Evolutionary conservation across 2,329 filamentous ascomycete species (phyloP).

Genomic region (Mycosphaerella sp.): DNA sequence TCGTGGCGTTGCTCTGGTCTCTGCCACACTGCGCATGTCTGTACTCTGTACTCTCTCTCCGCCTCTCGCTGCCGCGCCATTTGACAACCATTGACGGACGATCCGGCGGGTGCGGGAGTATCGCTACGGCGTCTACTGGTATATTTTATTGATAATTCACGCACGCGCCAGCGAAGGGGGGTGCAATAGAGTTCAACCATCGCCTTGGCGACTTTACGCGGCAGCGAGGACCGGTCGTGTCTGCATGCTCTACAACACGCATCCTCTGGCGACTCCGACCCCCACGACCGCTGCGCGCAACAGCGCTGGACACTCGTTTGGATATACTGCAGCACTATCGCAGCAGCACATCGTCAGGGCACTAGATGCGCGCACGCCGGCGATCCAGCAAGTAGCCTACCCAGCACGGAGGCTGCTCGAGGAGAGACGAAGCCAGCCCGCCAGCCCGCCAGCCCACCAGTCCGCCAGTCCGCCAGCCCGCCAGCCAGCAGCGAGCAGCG

Average conservation of each 20-base stretch:
- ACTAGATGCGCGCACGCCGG: background rate
- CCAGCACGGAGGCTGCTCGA: slow-evolving; percentile 3
- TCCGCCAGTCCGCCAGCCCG: no score
- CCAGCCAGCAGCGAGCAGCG: no score
- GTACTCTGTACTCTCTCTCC: background rate
- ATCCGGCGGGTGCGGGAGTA: background rate
- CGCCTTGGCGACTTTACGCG: background rate
- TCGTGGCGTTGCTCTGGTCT: background rate
- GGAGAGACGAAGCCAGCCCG: slow-evolving; percentile 3
- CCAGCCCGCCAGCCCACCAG: background rate
- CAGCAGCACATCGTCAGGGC: background rate
- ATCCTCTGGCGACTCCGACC: background rate
- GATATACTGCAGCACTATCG: background rate
- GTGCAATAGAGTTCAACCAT: background rate
- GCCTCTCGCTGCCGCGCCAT: background rate
- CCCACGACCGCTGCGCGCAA: slow-evolving; percentile 4
- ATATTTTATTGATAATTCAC: background rate
- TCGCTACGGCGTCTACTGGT: no score
- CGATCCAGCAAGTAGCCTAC: background rate
- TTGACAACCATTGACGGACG: background rate
- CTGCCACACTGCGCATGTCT: background rate
- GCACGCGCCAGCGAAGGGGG: background rate
- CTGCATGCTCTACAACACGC: background rate
- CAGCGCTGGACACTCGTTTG: slow-evolving; percentile 9
- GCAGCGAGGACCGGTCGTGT: background rate